phyloP scores from a whole-genome alignment of 129 eudicot genomes.

The Tanacetum coccineum region DNA sequence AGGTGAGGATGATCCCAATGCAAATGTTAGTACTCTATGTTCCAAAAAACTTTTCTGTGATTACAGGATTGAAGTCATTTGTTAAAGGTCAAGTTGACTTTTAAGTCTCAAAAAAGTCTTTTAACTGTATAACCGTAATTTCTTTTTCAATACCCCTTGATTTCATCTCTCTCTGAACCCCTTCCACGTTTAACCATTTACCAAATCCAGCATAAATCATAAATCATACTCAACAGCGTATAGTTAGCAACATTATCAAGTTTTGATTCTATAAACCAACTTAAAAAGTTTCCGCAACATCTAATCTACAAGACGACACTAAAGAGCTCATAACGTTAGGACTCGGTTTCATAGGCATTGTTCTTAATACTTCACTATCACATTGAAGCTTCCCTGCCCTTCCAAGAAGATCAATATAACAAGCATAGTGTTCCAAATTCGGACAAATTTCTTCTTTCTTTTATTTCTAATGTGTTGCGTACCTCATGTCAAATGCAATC shows the following conservation, averaged over 20 bases:
- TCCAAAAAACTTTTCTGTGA: too few relatives aligned
- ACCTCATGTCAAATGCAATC: slow-evolving; percentile 99
- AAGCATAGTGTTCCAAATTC: slow-evolving; percentile 54
- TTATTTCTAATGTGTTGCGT: too few relatives aligned
- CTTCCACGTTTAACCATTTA: slow-evolving; percentile 64
- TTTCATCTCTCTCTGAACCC: slow-evolving; percentile 44
- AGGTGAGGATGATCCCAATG: too few relatives aligned
- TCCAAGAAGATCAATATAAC: slow-evolving; percentile 73
- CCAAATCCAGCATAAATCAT: slow-evolving; percentile 64
- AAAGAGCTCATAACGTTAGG: slow-evolving; percentile 52
- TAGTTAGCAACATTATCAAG: slow-evolving; percentile 55
- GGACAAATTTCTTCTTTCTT: too few relatives aligned
- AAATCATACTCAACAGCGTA: slow-evolving; percentile 50
- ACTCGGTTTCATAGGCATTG: slow-evolving; percentile 55
- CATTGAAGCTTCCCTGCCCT: slow-evolving; percentile 62
- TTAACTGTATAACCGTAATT: too few relatives aligned
- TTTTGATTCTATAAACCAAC: slow-evolving; percentile 40
- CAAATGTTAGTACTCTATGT: too few relatives aligned
- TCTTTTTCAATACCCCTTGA: slow-evolving; percentile 46
- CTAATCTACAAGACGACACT: slow-evolving; percentile 60
- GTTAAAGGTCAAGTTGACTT: too few relatives aligned
- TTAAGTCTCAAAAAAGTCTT: too few relatives aligned
- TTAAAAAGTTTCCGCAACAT: slow-evolving; percentile 46
- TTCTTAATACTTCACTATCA: slow-evolving; percentile 43
- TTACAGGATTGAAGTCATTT: too few relatives aligned